These are phyloP conservation scores for Gossypium thurberi DNA, from an alignment of 345 rosid genomes.

Conservation along the genomic window DNA sequence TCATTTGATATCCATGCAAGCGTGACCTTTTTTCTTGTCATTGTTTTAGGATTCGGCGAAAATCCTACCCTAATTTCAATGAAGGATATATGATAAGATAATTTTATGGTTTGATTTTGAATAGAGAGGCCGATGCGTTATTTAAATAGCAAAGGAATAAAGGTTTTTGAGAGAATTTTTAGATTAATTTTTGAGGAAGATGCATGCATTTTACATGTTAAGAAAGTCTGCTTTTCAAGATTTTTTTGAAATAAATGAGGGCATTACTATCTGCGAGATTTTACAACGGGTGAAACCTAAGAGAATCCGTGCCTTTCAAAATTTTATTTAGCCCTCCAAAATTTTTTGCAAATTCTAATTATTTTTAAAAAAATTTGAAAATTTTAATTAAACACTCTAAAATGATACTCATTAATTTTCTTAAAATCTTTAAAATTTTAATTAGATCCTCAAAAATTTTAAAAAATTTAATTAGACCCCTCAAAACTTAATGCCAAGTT, in stretches of 20 bases:
- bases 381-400: too few species aligned
- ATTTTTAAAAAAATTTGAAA: too few species aligned
- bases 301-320: too few species aligned
- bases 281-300: too few species aligned
- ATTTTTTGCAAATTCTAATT: too few species aligned
- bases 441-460: too few species aligned
- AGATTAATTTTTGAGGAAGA: not conserved
- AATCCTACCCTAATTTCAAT: not conserved
- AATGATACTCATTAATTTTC: too few species aligned
- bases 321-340: too few species aligned
- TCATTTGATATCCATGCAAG: constrained; percentile 35
- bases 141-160: not conserved
- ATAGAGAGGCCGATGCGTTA: too few species aligned
- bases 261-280: not conserved
- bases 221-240: constrained; percentile 9
- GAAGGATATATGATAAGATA: not conserved
- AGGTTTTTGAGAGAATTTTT: not conserved
- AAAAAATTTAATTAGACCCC: too few species aligned
- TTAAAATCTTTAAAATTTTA: too few species aligned
- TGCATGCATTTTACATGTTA: not conserved
- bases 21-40: constrained; percentile 48
- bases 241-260: not conserved
- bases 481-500: too few species aligned
- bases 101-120: not conserved
- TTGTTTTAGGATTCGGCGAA: not conserved